phyloP scores from a whole-genome alignment of 768 basidiomycete species.

The Hortiboletus flavorubellus region DNA sequence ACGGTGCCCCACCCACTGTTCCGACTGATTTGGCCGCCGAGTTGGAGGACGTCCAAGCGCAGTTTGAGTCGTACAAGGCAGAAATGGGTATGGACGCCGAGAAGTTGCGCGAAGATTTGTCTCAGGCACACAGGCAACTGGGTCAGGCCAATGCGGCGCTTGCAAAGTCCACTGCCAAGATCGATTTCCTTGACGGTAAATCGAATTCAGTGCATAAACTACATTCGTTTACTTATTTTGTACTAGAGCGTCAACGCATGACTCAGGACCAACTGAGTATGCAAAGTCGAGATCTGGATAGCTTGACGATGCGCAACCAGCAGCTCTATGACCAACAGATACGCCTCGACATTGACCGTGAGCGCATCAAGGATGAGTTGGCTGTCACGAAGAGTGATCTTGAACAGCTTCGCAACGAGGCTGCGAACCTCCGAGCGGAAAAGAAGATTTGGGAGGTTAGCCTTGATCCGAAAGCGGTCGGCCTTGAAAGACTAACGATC shows the following conservation, averaged over 20 bases:
- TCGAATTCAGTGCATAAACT: not conserved
- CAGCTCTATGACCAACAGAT: slow-evolving; percentile 72
- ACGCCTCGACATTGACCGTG: slow-evolving; percentile 71
- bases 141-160: slow-evolving; percentile 62
- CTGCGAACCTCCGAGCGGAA: slow-evolving; percentile 86
- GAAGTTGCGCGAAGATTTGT: slow-evolving; percentile 68
- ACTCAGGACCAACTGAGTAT: slow-evolving; percentile 64
- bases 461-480: not conserved
- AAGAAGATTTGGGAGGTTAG: slow-evolving; percentile 90
- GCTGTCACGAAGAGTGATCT: slow-evolving; percentile 53
- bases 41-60: slow-evolving; percentile 67
- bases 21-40: slow-evolving; percentile 51
- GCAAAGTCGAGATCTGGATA: slow-evolving; percentile 63
- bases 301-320: slow-evolving; percentile 63
- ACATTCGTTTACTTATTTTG: not conserved
- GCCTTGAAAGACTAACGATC: slow-evolving; percentile 1
- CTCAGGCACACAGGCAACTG: slow-evolving; percentile 61
- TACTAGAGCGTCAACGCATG: slow-evolving; percentile 65
- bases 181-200: slow-evolving; percentile 74
- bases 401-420: slow-evolving; percentile 82
- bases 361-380: slow-evolving; percentile 65
- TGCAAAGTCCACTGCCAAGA: slow-evolving; percentile 81
- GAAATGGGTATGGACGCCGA: slow-evolving; percentile 81
- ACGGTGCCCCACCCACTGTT: slow-evolving; percentile 18
- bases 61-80: slow-evolving; percentile 75